phyloP scores from a whole-genome alignment of 2,329 filamentous ascomycete species.

The Elsinoe fawcettii region DNA sequence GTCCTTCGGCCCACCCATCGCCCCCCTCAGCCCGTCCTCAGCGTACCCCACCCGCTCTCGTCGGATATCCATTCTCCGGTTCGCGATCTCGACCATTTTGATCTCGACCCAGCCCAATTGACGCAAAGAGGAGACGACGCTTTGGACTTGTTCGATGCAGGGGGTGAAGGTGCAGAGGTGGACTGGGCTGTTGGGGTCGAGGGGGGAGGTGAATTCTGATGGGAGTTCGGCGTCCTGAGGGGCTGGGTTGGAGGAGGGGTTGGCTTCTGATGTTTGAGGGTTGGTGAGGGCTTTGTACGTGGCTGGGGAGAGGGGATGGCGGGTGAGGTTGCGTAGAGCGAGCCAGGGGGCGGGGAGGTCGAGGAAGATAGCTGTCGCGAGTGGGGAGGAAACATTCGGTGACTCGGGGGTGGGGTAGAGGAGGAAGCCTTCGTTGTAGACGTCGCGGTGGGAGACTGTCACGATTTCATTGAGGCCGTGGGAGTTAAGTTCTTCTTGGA shows the following conservation, averaged over 20 bases:
- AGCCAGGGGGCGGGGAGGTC: conserved; percentile 77
- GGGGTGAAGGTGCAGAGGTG: conserved; percentile 92
- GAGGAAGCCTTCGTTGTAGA: conserved; percentile 67
- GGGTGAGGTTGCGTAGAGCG: conserved; percentile 66
- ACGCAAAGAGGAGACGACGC: conserved; percentile 73
- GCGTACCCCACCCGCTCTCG: conserved; percentile 72
- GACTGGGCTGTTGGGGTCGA: conserved; percentile 64
- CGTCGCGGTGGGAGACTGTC: conserved; percentile 67
- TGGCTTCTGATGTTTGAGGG: conserved; percentile 7
- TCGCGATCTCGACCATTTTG: conserved; percentile 81
- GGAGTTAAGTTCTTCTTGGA: conserved; percentile 60
- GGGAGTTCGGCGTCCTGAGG: background rate
- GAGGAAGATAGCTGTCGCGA: conserved; percentile 66
- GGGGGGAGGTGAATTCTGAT: conserved; percentile 35
- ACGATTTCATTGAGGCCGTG: conserved; percentile 61
- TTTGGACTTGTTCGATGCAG: conserved; percentile 91
- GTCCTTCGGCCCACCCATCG: conserved; percentile 60
- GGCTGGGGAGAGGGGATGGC: conserved; percentile 28
- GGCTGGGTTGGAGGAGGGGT: background rate
- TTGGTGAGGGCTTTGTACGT: conserved; percentile 3
- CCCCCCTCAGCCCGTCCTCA: conserved; percentile 57
- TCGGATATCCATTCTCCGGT: conserved; percentile 70
- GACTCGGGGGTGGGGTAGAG: conserved; percentile 29
- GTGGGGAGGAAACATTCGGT: conserved; percentile 34
- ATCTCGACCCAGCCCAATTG: conserved; percentile 83